A percentile compares a stretch with the other conserved stretches of the same genome.
Conservation (phyloP, 2,329 filamentous ascomycete species). For the Cercospora beticola region DNA sequence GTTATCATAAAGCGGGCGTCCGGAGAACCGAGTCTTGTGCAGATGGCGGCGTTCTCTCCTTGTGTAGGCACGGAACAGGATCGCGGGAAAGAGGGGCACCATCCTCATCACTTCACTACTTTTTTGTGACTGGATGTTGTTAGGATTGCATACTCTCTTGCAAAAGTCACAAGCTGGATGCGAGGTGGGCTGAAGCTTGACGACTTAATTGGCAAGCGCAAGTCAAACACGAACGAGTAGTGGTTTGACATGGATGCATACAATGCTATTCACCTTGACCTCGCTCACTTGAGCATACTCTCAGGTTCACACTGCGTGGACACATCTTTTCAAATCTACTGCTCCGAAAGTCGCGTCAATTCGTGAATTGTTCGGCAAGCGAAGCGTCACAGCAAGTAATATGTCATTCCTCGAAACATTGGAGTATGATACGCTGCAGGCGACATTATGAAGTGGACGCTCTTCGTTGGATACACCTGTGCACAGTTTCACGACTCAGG, state of each 20-base stretch:
- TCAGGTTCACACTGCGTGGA: background rate
- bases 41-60: conserved; percentile 12
- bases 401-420: background rate
- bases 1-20: conserved; percentile 13
- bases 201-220: conserved; percentile 4
- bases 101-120: conserved; percentile 13
- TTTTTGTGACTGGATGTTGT: conserved; percentile 22
- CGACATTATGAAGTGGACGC: background rate
- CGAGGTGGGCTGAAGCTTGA: conserved; percentile 2
- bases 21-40: conserved; percentile 12
- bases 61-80: conserved; percentile 5
- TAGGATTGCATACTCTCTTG: conserved; percentile 26
- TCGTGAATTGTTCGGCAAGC: background rate
- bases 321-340: background rate
- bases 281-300: background rate
- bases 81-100: background rate
- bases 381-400: background rate
- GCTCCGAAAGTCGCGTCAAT: background rate
- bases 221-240: background rate
- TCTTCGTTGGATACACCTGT: background rate
- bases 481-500: background rate
- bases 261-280: background rate
- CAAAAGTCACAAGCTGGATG: conserved; percentile 15
- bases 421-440: background rate
- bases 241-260: conserved; percentile 6